Base-by-base conservation (phyloP, 768 basidiomycete genomes). In the Russula griseocarnosa region DNA sequence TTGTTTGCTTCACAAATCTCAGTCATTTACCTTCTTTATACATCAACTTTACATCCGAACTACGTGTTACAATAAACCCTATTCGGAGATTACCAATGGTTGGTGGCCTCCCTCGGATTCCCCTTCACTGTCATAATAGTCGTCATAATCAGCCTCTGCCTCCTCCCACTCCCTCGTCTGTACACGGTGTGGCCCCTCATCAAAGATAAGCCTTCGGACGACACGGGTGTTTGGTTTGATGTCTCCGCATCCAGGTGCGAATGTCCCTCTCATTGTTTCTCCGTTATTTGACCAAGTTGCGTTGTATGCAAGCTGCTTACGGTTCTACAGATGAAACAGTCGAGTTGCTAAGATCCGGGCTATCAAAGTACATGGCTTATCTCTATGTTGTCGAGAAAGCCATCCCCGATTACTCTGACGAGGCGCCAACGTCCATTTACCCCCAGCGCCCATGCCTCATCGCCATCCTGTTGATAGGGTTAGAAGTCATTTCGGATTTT, bases 361-460 rank as follows among this genome's bases (percentile, higher is more conserved):
- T 32, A 8, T 26, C 20, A 18, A n/a, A n/a, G 9, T 14, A 40
- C 26, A 11, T 6, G 3, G 6, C 50, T 32, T n/a, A 65, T 60
- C 38, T 65, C 64, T 22, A 65, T 57, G 4, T 61, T 50, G 5
- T 65, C 64, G 9, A 56, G 16, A 50, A 65, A 65, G 7, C 59
- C 42, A 22, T 57, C 50, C 6, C 64, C 64, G 7, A 65, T 22
- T 9, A 65, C 55, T 3, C 22, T 52, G 40, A 65, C 64, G 49
- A 65, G 59, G 20, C 64, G 64, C 64, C 64, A 65, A 32, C 54
- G 54, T 44, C 55, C 40, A 30, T 65, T 65, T 46, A 40, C 32
- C 6, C 64, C 64, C 9, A 44, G 42, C 1, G 64, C 59, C 64
- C 64, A 65, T 9, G 60, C 64, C 22, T 38, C 14, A 22, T 65